Percentiles rank a stretch among this genome's conserved stretches.
These are phyloP conservation scores for Pyrenophora graminea DNA, from an alignment of 2,329 filamentous ascomycete genomes.

Conservation along the genomic window DNA sequence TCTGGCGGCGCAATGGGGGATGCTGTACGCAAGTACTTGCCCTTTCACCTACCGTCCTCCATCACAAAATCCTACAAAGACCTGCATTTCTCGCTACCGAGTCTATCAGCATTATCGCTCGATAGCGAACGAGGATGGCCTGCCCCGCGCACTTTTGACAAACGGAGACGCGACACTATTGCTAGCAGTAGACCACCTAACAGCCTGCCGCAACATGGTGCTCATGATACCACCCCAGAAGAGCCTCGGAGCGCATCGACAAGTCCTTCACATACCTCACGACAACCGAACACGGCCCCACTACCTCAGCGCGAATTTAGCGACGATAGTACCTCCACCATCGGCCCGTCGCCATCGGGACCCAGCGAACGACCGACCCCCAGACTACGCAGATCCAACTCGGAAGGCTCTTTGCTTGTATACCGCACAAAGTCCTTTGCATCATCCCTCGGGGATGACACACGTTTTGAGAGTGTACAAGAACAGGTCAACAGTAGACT, in stretches of 20 bases:
- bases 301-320: conserved; percentile 23
- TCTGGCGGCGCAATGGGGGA: conserved; percentile 46
- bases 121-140: conserved; percentile 12
- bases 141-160: conserved; percentile 12
- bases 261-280: conserved; percentile 10
- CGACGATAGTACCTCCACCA: conserved; percentile 23
- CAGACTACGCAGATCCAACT: conserved; percentile 64
- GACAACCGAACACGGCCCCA: conserved; percentile 22
- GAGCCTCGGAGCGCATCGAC: conserved; percentile 11
- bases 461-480: conserved; percentile 76
- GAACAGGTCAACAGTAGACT: conserved; percentile 86
- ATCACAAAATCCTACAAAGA: conserved; percentile 43
- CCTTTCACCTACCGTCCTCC: conserved; percentile 43
- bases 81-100: conserved; percentile 44
- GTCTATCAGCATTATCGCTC: conserved; percentile 36
- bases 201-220: conserved; percentile 28
- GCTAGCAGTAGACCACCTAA: conserved; percentile 6
- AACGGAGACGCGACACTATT: conserved; percentile 24
- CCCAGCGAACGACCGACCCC: conserved; percentile 25
- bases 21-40: conserved; percentile 42
- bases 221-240: conserved; percentile 12
- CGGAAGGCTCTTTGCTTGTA: conserved; percentile 75
- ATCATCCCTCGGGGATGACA: conserved; percentile 83
- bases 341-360: conserved; percentile 9
- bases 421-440: conserved; percentile 75